A percentile compares a stretch with the other conserved stretches of the same genome.
Conservation (phyloP, 2,329 filamentous ascomycete species). For the Penicillium sp. region DNA sequence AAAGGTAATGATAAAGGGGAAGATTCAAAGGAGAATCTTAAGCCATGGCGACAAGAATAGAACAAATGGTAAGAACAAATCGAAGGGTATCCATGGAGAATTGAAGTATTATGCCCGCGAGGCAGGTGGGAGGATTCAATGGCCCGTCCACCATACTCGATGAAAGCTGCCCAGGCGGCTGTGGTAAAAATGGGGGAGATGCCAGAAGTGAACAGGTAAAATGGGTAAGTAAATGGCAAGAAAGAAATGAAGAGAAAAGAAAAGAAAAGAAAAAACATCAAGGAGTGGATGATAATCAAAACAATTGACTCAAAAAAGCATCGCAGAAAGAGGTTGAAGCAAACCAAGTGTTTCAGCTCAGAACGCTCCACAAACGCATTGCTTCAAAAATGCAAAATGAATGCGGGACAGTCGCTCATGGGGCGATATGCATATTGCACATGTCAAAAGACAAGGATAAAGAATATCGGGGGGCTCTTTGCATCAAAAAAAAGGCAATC, state of each 20-base stretch:
- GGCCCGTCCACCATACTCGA: constrained; percentile 23
- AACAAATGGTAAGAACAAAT: constrained; percentile 15
- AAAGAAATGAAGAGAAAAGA: constrained; percentile 25
- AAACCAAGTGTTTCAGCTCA: constrained; percentile 22
- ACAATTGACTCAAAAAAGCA: constrained; percentile 6
- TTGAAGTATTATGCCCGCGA: constrained; percentile 34
- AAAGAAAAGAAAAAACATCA: constrained; percentile 15
- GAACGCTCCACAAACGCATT: constrained; percentile 30
- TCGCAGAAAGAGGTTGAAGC: constrained; percentile 4
- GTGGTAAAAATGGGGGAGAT: constrained; percentile 16
- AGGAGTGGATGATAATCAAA: constrained; percentile 18
- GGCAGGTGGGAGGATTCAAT: constrained; percentile 14
- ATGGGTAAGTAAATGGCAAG: constrained; percentile 25
- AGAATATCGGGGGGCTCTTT: constrained; percentile 11
- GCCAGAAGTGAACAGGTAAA: constrained; percentile 19
- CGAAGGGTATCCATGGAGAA: constrained; percentile 36
- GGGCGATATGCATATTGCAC: neutral
- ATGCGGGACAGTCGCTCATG: constrained; percentile 15
- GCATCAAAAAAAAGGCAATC: constrained; percentile 16
- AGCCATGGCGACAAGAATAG: neutral
- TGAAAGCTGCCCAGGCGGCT: constrained; percentile 36
- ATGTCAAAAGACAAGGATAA: neutral
- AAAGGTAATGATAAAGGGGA: constrained; percentile 19
- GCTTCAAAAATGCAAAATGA: constrained; percentile 29
- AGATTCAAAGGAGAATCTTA: constrained; percentile 10